Percentiles rank a stretch among this genome's conserved stretches.
Evolutionary conservation across 1,139 yeast species (phyloP).

Genomic region (Tardiomyces digboiensis): DNA sequence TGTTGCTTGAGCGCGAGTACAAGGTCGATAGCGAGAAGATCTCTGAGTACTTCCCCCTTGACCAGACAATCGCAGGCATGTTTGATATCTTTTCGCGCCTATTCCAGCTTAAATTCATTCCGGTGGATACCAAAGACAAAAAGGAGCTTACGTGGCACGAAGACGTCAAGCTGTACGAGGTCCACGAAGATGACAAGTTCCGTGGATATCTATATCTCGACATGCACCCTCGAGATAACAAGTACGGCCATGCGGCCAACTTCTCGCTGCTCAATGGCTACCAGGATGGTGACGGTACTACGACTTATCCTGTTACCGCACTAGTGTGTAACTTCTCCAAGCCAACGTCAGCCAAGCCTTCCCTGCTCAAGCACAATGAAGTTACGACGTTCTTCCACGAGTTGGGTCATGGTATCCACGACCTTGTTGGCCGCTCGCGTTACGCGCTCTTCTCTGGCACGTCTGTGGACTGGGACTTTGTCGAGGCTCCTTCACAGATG

Average conservation of each 20-base stretch:
- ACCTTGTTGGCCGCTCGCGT: constrained; percentile 54
- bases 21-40: constrained; percentile 64
- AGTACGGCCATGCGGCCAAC: constrained; percentile 83
- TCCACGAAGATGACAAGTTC: constrained; percentile 59
- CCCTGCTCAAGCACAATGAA: constrained; percentile 67
- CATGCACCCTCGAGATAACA: constrained; percentile 77
- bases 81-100: constrained; percentile 57
- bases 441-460: constrained; percentile 69
- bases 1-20: constrained; percentile 55
- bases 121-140: constrained; percentile 31
- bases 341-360: constrained; percentile 61
- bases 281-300: constrained; percentile 35
- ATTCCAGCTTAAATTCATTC: constrained; percentile 57
- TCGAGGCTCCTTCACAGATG: constrained; percentile 87
- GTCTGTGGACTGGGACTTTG: constrained; percentile 72
- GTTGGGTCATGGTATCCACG: constrained; percentile 84
- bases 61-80: constrained; percentile 59
- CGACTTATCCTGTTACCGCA: constrained; percentile 61
- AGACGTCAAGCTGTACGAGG: constrained; percentile 68
- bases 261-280: constrained; percentile 63
- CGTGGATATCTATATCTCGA: constrained; percentile 76
- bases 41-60: constrained; percentile 71
- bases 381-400: constrained; percentile 85
- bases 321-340: constrained; percentile 81
- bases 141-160: constrained; percentile 52